These are phyloP conservation scores for Aspergillus floridensis DNA, from an alignment of 2,329 filamentous ascomycete species.

Conservation along the genomic window DNA sequence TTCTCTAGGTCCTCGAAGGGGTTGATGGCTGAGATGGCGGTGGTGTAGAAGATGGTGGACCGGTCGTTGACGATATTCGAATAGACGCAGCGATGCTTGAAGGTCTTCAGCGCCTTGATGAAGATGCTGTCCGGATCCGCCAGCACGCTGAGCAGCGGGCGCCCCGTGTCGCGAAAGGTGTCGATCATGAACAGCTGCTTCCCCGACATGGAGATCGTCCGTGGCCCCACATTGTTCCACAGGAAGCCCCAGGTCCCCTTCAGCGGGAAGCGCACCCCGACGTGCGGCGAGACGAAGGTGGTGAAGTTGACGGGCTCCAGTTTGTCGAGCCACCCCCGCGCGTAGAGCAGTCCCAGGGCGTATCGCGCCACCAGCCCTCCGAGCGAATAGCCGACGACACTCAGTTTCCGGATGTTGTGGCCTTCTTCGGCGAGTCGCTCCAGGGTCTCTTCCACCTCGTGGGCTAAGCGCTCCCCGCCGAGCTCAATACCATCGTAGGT, in stretches of 20 bases:
- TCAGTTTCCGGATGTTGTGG: slow-evolving; percentile 74
- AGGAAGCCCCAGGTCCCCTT: slow-evolving; percentile 64
- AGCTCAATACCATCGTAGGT: slow-evolving; percentile 68
- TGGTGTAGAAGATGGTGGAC: slow-evolving; percentile 79
- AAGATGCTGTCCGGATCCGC: slow-evolving; percentile 85
- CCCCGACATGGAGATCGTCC: slow-evolving; percentile 78
- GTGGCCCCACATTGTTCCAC: slow-evolving; percentile 81
- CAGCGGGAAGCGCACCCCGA: slow-evolving; percentile 70
- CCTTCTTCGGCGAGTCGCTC: slow-evolving; percentile 58
- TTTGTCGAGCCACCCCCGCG: slow-evolving; percentile 74
- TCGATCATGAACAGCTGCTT: slow-evolving; percentile 86
- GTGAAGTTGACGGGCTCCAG: slow-evolving; percentile 90
- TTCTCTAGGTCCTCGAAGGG: slow-evolving; percentile 69
- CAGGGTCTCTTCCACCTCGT: slow-evolving; percentile 62
- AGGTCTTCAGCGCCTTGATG: slow-evolving; percentile 71
- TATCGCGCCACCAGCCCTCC: slow-evolving; percentile 86
- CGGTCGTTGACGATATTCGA: slow-evolving; percentile 84
- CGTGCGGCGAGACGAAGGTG: slow-evolving; percentile 82
- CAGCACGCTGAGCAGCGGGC: slow-evolving; percentile 74
- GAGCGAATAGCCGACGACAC: slow-evolving; percentile 84
- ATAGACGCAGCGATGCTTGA: slow-evolving; percentile 76
- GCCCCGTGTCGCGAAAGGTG: slow-evolving; percentile 76
- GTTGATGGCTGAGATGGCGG: slow-evolving; percentile 71
- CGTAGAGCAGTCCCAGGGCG: slow-evolving; percentile 77
- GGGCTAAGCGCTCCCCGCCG: slow-evolving; percentile 64